Conservation (phyloP, 805 yeast species). For the Cyberlindnera americana region DNA sequence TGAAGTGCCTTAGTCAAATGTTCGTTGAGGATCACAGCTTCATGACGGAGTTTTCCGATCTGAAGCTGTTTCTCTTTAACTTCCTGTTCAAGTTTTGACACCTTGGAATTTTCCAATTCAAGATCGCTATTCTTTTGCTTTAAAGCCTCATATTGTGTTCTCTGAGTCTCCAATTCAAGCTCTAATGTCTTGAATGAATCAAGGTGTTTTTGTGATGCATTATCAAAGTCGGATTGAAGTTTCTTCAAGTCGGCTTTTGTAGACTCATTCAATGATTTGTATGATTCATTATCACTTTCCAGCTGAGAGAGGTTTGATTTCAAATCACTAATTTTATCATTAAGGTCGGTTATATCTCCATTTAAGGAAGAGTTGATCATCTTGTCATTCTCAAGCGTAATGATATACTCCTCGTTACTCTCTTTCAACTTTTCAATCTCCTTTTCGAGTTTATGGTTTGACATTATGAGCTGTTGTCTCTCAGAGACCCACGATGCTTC, state of each 20-base stretch:
- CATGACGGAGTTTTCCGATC: constrained; percentile 91
- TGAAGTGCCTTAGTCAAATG: constrained; percentile 92
- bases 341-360: constrained; percentile 38
- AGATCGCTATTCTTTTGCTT: constrained; percentile 24
- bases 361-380: constrained; percentile 32
- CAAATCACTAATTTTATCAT: constrained; percentile 17
- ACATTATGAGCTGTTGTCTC: neutral
- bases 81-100: constrained; percentile 45
- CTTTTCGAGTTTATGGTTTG: constrained; percentile 3
- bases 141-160: constrained; percentile 24
- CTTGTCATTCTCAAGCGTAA: constrained; percentile 35
- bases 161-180: constrained; percentile 29
- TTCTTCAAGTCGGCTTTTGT: constrained; percentile 1
- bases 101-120: constrained; percentile 22
- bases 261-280: constrained; percentile 4
- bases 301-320: neutral
- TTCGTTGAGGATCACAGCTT: constrained; percentile 88
- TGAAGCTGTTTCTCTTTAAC: constrained; percentile 68
- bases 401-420: constrained; percentile 34
- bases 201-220: constrained; percentile 5
- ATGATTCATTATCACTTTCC: constrained; percentile 3
- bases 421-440: constrained; percentile 33
- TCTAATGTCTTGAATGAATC: constrained; percentile 11
- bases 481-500: constrained; percentile 5
- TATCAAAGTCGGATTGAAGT: constrained; percentile 6